phyloP scores from a whole-genome alignment of 257 asterid species.

The Fraxinus anomala region DNA sequence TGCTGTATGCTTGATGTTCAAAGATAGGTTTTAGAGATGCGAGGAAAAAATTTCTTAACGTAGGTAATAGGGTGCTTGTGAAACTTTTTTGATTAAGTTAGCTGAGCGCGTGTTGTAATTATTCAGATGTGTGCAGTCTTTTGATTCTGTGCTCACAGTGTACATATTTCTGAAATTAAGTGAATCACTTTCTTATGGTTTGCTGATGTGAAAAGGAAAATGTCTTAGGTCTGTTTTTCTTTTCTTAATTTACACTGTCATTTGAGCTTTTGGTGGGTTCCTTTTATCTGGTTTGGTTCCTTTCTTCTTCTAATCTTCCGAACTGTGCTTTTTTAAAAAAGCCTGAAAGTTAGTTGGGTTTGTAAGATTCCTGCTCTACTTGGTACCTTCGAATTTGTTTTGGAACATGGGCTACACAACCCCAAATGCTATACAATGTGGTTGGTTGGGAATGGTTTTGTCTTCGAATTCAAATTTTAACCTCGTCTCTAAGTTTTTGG shows the following conservation, averaged over 20 bases:
- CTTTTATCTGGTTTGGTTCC: background rate
- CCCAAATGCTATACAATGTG: background rate
- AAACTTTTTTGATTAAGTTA: background rate
- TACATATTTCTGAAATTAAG: background rate
- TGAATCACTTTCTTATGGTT: background rate
- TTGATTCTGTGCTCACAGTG: background rate
- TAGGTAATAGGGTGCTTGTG: slow-evolving; percentile 16
- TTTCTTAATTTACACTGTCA: background rate
- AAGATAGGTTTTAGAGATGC: background rate
- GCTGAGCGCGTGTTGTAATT: background rate
- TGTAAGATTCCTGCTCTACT: background rate
- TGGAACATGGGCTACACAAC: too few species aligned
- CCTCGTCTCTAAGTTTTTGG: too few species aligned
- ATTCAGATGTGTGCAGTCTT: background rate
- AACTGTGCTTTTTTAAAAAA: background rate
- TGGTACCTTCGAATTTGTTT: too few species aligned
- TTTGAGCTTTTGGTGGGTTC: background rate
- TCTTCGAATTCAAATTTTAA: background rate
- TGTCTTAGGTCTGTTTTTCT: background rate
- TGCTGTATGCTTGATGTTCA: slow-evolving; percentile 4
- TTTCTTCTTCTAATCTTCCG: background rate
- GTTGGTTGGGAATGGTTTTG: background rate
- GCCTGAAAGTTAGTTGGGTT: background rate
- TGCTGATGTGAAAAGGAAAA: background rate
- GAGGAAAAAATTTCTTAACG: background rate